Base-by-base conservation (phyloP, 768 basidiomycete genomes). In the Leccinum imitatum region DNA sequence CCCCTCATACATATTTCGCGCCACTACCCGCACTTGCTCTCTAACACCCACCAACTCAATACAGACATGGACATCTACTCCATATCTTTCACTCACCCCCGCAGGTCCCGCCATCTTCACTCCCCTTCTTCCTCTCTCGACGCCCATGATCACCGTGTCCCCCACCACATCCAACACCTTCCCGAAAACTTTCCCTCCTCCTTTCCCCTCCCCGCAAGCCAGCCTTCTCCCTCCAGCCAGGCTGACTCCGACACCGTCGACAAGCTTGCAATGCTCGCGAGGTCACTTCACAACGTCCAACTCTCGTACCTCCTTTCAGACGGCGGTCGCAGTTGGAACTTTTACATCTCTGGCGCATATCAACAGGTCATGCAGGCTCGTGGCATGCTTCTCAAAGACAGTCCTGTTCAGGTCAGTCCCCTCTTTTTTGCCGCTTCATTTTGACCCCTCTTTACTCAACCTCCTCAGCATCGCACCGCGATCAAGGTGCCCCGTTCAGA, bases 401-500 rank as follows among this genome's bases (percentile, higher is more conserved):
- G 89, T 71, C 94, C 94, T 8, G 84, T 93, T 62, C 87, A 90
- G 80, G 92, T 91, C 65, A 59, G 78, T 71, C 25, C 59, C 41
- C 46, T 53, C 15, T 61, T 56, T 23, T 31, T 23, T 31, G 25
- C 23, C 51, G 19, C 46, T 30, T 17, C 14, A 27, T 51, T 30
- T 41, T 14, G 5, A 31, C 59, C 60, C 63, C 64, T 60, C 57
- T 62, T 44, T 58, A 15, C 63, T 67, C 57, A 67, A 35, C 31
- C 58, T 54, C 54, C 59, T 55, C 73, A 94, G 90, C 89, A 91
- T 73, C 90, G 91, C 61, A 83, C 89, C 48, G 81, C 89, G 56
- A 92, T 98, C 79, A 92, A 91, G 71, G 92, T 96, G 25, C 84
- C 93, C 30, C 90, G 95, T 67, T 91, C 92, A 30, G 95, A 98